These are phyloP conservation scores for Syzygium jambos DNA, from an alignment of 345 rosid species.

Conservation along the genomic window DNA sequence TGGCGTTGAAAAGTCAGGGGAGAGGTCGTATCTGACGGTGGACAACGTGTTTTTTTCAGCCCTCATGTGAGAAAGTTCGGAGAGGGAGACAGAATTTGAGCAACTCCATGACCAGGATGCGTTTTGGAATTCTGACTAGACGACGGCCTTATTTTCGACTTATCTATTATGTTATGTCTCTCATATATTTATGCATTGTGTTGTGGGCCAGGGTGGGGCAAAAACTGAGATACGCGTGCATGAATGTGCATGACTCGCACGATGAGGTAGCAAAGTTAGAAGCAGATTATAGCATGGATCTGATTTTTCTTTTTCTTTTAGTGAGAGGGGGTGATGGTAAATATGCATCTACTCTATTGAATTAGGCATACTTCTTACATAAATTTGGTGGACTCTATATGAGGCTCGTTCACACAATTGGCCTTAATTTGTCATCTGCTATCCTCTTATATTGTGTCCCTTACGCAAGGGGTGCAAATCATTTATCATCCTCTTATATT, in stretches of 20 bases:
- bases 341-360: background rate
- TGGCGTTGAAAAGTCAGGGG: background rate
- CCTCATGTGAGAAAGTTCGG: background rate
- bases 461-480: background rate
- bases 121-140: background rate
- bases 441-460: background rate
- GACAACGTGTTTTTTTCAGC: background rate
- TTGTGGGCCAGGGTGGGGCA: too few species aligned
- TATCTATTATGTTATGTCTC: background rate
- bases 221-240: background rate
- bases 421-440: background rate
- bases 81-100: background rate
- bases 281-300: background rate
- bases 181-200: too few species aligned
- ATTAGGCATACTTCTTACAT: background rate
- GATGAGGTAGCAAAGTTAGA: background rate
- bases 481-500: background rate
- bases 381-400: background rate
- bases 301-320: background rate
- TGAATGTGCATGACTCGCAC: too few species aligned
- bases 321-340: background rate
- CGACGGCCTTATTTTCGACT: background rate
- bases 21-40: background rate
- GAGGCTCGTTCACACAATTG: background rate
- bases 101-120: background rate